Evolutionary conservation across 306 rosid species (phyloP).

Genomic region (Lithocarpus polystachyus): DNA sequence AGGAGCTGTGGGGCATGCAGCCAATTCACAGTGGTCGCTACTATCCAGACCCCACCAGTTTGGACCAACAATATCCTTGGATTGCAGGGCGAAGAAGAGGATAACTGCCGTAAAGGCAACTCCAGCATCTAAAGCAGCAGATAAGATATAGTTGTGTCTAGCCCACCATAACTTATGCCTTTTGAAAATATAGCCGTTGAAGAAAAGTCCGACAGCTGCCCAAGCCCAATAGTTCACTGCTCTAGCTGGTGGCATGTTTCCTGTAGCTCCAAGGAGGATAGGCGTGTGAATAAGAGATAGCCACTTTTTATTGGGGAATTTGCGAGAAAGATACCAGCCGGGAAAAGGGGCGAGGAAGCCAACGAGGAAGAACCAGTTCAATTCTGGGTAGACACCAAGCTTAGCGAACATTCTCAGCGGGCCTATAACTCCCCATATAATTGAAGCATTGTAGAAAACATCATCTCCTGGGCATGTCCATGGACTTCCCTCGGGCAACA

Average conservation of each 20-base stretch:
- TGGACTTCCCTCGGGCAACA: constrained; percentile 57
- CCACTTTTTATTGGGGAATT: constrained; percentile 50
- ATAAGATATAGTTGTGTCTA: constrained; percentile 58
- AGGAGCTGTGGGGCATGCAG: constrained; percentile 64
- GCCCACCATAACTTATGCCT: constrained; percentile 67
- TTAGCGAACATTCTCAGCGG: constrained; percentile 59
- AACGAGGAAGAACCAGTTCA: constrained; percentile 71
- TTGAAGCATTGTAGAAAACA: constrained; percentile 72
- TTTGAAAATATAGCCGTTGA: constrained; percentile 47
- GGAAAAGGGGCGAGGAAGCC: constrained; percentile 57
- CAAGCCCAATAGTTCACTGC: constrained; percentile 50
- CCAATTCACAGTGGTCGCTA: constrained; percentile 59
- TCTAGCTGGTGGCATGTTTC: constrained; percentile 35
- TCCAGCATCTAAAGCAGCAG: constrained; percentile 76
- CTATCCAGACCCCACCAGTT: constrained; percentile 58
- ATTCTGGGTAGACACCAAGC: constrained; percentile 39
- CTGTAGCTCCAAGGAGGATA: constrained; percentile 34
- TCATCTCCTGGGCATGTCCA: constrained; percentile 73
- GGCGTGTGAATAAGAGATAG: constrained; percentile 56
- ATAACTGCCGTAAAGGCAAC: constrained; percentile 53
- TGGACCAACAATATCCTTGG: constrained; percentile 35
- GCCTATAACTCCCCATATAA: constrained; percentile 79
- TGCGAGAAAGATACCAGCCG: constrained; percentile 40
- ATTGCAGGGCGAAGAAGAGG: constrained; percentile 55
- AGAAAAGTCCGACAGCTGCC: constrained; percentile 60